Conservation (phyloP, 495 filamentous ascomycete genomes). For the Xylaria grammica region DNA sequence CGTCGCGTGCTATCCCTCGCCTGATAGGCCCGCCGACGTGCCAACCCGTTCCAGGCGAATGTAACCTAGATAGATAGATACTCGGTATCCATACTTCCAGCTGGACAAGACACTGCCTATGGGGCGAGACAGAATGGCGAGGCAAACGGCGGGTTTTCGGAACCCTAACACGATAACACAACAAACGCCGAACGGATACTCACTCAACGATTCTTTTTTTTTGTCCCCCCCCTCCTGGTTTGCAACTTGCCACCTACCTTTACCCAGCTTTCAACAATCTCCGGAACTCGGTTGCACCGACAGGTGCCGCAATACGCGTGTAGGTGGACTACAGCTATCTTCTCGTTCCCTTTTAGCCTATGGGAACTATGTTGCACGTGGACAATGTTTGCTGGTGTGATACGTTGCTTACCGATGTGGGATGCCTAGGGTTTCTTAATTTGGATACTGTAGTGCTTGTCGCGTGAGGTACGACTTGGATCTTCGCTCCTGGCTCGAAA, state of each 20-base stretch:
- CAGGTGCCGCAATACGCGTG: conserved; percentile 2
- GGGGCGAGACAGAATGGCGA: background rate
- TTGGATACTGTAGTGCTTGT: background rate
- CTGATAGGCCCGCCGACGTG: background rate
- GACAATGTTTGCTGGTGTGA: background rate
- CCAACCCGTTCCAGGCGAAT: conserved; percentile 5
- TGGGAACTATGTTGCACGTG: conserved; percentile 15
- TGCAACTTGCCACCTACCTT: background rate
- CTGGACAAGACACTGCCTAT: background rate
- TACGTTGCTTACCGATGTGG: conserved; percentile 3
- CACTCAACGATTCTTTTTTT: no score
- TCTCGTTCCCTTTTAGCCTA: background rate
- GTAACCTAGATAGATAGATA: background rate
- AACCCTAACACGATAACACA: background rate
- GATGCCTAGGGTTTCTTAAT: background rate
- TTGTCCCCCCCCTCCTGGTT: background rate
- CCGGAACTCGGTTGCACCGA: background rate
- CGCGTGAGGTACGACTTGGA: background rate
- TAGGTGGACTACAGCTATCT: conserved; percentile 4
- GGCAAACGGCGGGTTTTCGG: background rate
- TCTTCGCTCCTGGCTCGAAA: background rate
- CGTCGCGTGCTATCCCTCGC: background rate
- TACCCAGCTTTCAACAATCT: conserved; percentile 4
- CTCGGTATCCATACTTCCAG: background rate
- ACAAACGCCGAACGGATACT: background rate